These are phyloP conservation scores for Afroboletus lepidellus DNA, from an alignment of 1,284 basidiomycete genomes.

Conservation along the genomic window DNA sequence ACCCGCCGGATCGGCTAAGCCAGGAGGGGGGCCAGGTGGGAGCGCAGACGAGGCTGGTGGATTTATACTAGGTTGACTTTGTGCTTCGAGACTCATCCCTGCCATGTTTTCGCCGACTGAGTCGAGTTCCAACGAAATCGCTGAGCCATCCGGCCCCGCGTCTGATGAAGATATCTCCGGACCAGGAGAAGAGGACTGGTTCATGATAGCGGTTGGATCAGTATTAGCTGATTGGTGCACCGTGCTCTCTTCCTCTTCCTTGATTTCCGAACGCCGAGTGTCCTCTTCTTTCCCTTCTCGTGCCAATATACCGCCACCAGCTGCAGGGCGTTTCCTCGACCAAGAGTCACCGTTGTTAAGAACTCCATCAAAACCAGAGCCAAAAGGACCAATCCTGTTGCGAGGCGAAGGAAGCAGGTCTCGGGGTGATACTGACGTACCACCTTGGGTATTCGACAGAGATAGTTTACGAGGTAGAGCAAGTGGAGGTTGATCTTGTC, in stretches of 20 bases:
- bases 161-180: constrained; percentile 12
- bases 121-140: constrained; percentile 10
- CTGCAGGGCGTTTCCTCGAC: constrained; percentile 60
- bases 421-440: constrained; percentile 52
- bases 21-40: constrained; percentile 42
- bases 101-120: constrained; percentile 13
- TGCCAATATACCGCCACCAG: constrained; percentile 31
- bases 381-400: constrained; percentile 51
- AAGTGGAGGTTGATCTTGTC: constrained; percentile 47
- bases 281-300: constrained; percentile 45
- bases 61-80: constrained; percentile 7
- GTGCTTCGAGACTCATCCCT: constrained; percentile 19
- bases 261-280: constrained; percentile 46
- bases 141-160: constrained; percentile 4
- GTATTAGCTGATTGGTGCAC: constrained; percentile 17
- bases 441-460: constrained; percentile 57
- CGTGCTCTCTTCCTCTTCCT: constrained; percentile 56
- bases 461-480: constrained; percentile 65
- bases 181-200: constrained; percentile 12
- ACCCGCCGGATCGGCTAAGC: constrained; percentile 57
- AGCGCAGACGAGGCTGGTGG: constrained; percentile 16
- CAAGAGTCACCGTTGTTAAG: constrained; percentile 65
- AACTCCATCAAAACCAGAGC: constrained; percentile 69
- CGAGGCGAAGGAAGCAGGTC: constrained; percentile 67
- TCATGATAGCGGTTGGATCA: constrained; percentile 7